Evolutionary conservation across 148 eudicot genomes (phyloP).

Genomic region (Rhododendron molle): DNA sequence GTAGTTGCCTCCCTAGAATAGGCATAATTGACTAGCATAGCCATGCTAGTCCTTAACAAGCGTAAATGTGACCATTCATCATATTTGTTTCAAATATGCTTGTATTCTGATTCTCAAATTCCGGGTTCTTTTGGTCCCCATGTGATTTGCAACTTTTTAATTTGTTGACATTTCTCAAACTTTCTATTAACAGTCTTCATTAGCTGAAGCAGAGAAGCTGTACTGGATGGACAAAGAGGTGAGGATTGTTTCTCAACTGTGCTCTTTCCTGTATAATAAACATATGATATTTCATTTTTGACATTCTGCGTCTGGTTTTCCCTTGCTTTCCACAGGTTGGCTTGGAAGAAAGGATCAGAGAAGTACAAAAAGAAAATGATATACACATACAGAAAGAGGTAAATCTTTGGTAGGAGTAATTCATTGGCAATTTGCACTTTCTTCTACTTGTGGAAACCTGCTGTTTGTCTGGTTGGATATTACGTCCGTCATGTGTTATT

Average conservation of each 20-base stretch:
- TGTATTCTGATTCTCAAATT: neutral
- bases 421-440: neutral
- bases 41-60: neutral
- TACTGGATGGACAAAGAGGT: constrained; percentile 47
- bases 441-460: neutral
- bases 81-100: neutral
- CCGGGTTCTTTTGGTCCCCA: neutral
- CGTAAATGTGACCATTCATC: neutral
- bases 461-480: neutral
- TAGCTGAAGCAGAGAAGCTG: constrained; percentile 34
- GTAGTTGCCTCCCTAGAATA: neutral
- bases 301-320: neutral
- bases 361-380: neutral
- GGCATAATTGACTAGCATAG: neutral
- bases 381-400: neutral
- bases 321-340: neutral
- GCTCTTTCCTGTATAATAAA: neutral
- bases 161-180: neutral
- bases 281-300: neutral
- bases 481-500: neutral
- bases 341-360: constrained; percentile 1
- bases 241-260: constrained; percentile 1
- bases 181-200: constrained; percentile 29
- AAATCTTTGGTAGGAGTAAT: neutral
- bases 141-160: neutral